Conservation (phyloP, 768 basidiomycete species). For the Xerocomellus dryophilus region DNA sequence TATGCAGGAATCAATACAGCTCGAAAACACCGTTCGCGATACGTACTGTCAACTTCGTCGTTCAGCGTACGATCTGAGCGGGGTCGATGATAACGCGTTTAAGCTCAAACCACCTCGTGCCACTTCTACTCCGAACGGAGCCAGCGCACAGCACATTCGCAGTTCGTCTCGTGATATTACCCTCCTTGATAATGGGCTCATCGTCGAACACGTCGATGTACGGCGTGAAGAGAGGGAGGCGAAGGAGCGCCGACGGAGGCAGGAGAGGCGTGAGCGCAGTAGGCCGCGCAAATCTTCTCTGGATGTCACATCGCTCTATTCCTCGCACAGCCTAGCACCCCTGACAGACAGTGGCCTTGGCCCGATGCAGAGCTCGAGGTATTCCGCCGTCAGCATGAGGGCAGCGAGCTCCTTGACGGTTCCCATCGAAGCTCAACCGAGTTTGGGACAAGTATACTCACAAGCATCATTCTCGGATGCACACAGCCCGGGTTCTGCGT, state of each 20-base stretch:
- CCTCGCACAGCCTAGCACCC: constrained; percentile 54
- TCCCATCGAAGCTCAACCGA: constrained; percentile 53
- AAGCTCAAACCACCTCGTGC: constrained; percentile 66
- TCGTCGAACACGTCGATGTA: constrained; percentile 84
- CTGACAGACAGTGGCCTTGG: constrained; percentile 58
- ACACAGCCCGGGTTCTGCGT: constrained; percentile 66
- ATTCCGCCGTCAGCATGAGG: constrained; percentile 52
- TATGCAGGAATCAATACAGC: constrained; percentile 69
- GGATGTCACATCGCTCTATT: constrained; percentile 74
- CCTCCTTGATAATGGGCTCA: constrained; percentile 83
- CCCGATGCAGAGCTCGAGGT: constrained; percentile 56
- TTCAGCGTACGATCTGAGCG: constrained; percentile 66
- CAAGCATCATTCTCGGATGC: constrained; percentile 80
- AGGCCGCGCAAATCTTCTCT: constrained; percentile 70
- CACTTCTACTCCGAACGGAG: constrained; percentile 31
- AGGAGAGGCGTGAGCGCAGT: constrained; percentile 57
- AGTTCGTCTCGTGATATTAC: constrained; percentile 70
- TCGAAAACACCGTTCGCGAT: constrained; percentile 77
- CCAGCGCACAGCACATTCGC: constrained; percentile 39
- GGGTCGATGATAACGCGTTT: constrained; percentile 55
- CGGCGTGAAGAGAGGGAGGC: constrained; percentile 76
- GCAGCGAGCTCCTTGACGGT: constrained; percentile 62
- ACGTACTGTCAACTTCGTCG: constrained; percentile 76
- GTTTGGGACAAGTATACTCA: constrained; percentile 65
- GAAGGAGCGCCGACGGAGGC: constrained; percentile 62